A percentile compares a stretch with the other conserved stretches of the same genome.
Evolutionary conservation across 768 basidiomycete genomes (phyloP).

Genomic region (Kwoniella dejecticola): DNA sequence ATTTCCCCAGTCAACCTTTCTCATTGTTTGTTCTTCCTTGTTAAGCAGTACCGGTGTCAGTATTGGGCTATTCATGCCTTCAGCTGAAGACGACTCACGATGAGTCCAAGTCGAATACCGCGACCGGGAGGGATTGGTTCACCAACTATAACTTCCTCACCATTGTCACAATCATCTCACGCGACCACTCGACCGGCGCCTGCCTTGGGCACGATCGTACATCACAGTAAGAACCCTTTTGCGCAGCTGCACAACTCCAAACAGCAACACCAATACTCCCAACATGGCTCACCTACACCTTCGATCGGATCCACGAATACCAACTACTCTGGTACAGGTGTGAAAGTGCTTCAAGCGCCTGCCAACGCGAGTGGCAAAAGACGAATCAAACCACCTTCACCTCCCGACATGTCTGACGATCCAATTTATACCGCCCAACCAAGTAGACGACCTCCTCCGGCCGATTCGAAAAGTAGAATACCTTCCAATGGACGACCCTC

Average conservation of each 20-base stretch:
- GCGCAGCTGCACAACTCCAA: constrained; percentile 14
- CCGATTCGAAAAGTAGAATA: neutral
- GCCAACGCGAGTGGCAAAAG: constrained; percentile 13
- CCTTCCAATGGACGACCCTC: neutral
- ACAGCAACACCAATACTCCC: neutral
- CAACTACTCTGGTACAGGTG: neutral
- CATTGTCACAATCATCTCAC: constrained; percentile 10
- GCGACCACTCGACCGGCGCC: neutral
- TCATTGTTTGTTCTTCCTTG: too few relatives aligned
- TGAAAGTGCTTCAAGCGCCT: neutral
- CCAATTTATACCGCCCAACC: neutral
- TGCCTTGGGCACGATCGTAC: constrained; percentile 16
- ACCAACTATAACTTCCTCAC: constrained; percentile 12
- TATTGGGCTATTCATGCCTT: too few relatives aligned
- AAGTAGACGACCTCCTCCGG: neutral
- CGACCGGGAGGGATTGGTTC: constrained; percentile 24
- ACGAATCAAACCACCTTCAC: constrained; percentile 32
- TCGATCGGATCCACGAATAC: constrained; percentile 5
- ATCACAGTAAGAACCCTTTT: constrained; percentile 26
- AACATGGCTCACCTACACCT: constrained; percentile 18
- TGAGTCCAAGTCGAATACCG: constrained; percentile 43
- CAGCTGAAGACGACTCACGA: neutral
- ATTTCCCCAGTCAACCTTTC: too few relatives aligned
- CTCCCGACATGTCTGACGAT: constrained; percentile 12
- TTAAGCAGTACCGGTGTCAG: too few relatives aligned